Percentiles rank a stretch among this genome's conserved stretches.
These are phyloP conservation scores for Hymenoscyphus linearis DNA, from an alignment of 2,329 filamentous ascomycete genomes.

Conservation along the genomic window DNA sequence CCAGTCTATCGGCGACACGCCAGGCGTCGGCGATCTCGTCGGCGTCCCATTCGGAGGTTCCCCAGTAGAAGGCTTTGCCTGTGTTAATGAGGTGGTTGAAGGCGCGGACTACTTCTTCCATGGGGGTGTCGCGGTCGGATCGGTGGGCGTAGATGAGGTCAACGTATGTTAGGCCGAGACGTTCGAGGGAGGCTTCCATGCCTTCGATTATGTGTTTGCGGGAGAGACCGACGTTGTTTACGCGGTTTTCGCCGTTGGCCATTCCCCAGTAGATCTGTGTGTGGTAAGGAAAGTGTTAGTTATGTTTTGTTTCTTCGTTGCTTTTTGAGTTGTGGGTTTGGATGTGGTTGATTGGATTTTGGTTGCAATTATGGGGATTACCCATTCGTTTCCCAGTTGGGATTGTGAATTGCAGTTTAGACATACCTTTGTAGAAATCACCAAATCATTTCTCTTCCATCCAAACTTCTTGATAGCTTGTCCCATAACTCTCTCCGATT, in stretches of 20 bases:
- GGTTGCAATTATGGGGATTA: no score
- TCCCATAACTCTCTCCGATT: conserved; percentile 51
- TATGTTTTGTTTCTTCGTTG: not conserved
- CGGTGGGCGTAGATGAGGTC: conserved; percentile 67
- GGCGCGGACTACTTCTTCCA: conserved; percentile 64
- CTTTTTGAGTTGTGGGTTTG: not conserved
- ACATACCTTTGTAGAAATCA: conserved; percentile 49
- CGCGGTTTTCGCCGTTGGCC: conserved; percentile 35
- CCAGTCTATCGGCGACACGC: conserved; percentile 54
- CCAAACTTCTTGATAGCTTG: conserved; percentile 50
- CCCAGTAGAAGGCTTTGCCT: conserved; percentile 67
- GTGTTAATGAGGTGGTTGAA: conserved; percentile 66
- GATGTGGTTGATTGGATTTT: no score
- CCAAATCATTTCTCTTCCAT: conserved; percentile 52
- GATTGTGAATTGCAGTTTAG: no score
- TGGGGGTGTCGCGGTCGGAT: conserved; percentile 61
- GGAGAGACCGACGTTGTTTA: conserved; percentile 54
- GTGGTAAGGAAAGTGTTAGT: not conserved
- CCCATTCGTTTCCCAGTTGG: not conserved
- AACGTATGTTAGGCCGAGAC: conserved; percentile 48
- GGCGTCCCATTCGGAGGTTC: conserved; percentile 63
- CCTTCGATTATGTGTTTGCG: conserved; percentile 58
- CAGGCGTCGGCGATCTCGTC: conserved; percentile 60
- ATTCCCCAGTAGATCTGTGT: conserved; percentile 58
- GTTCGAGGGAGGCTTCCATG: conserved; percentile 45